These are phyloP conservation scores for Kwoniella botswanensis DNA, from an alignment of 768 basidiomycete species.

Conservation along the genomic window DNA sequence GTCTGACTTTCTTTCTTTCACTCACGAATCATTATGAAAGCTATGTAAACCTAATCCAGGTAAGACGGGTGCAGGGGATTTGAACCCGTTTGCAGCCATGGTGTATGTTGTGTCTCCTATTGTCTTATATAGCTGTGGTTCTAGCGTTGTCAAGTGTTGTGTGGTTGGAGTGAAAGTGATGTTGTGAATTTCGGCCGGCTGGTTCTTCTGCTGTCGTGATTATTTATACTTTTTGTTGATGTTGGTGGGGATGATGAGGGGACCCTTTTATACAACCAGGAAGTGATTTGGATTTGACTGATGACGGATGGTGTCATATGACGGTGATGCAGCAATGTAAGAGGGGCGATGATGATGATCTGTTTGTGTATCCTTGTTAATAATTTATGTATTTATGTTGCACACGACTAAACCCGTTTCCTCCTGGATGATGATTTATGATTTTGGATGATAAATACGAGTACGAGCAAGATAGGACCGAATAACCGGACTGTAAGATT, in stretches of 20 bases:
- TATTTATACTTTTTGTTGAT: background rate
- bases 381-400: background rate
- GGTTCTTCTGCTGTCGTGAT: background rate
- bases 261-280: background rate
- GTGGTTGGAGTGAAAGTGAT: background rate
- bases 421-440: background rate
- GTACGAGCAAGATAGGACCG: background rate
- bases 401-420: background rate
- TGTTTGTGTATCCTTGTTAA: background rate
- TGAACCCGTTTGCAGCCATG: slow-evolving; percentile 38
- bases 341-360: background rate
- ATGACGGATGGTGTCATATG: background rate
- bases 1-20: background rate
- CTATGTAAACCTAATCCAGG: slow-evolving; percentile 54
- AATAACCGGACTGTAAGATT: background rate
- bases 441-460: no score
- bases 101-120: background rate
- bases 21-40: slow-evolving; percentile 54
- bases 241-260: background rate
- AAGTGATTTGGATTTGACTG: background rate
- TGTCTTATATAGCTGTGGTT: background rate
- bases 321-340: background rate
- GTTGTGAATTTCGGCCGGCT: background rate
- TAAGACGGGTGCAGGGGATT: slow-evolving; percentile 52
- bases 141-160: background rate